phyloP scores from a whole-genome alignment of 2,329 filamentous ascomycete genomes.

The Diaporthe sp. region DNA sequence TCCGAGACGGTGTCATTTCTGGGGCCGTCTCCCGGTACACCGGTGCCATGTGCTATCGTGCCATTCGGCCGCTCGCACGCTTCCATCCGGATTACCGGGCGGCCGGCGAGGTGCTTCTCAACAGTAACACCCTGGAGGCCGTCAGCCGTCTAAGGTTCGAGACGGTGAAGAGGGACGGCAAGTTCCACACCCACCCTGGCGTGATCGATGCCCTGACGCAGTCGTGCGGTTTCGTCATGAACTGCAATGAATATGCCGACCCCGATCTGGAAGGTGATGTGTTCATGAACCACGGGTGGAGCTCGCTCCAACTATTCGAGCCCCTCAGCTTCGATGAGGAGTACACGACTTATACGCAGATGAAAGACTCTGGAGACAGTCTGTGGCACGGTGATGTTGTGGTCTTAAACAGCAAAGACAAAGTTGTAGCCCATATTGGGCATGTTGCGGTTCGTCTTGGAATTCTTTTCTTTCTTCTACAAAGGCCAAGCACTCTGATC shows the following conservation, averaged over 20 bases:
- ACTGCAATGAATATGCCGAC: conserved; percentile 63
- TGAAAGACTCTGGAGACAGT: conserved; percentile 66
- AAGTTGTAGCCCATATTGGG: conserved; percentile 60
- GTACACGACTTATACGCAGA: conserved; percentile 69
- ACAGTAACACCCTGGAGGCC: conserved; percentile 59
- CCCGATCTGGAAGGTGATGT: conserved; percentile 67
- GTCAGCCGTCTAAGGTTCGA: conserved; percentile 54
- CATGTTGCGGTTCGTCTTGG: conserved; percentile 68
- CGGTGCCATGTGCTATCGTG: conserved; percentile 83
- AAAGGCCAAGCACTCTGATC: not conserved
- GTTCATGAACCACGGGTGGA: conserved; percentile 73
- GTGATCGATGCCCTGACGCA: conserved; percentile 72
- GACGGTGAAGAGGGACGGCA: conserved; percentile 53
- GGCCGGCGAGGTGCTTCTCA: conserved; percentile 70
- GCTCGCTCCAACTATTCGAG: conserved; percentile 58
- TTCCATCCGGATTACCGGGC: conserved; percentile 67
- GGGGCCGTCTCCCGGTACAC: conserved; percentile 80
- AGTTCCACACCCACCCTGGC: conserved; percentile 68
- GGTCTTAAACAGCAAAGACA: conserved; percentile 64
- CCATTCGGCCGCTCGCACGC: conserved; percentile 68
- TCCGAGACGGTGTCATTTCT: conserved; percentile 71
- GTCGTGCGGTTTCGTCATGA: conserved; percentile 73
- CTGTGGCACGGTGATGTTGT: conserved; percentile 68
- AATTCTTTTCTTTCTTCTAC: not conserved
- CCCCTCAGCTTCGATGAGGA: conserved; percentile 55